A percentile compares a stretch with the other conserved stretches of the same genome.
Conservation (phyloP, 2,329 filamentous ascomycete species). For the Microdochium paspali region DNA sequence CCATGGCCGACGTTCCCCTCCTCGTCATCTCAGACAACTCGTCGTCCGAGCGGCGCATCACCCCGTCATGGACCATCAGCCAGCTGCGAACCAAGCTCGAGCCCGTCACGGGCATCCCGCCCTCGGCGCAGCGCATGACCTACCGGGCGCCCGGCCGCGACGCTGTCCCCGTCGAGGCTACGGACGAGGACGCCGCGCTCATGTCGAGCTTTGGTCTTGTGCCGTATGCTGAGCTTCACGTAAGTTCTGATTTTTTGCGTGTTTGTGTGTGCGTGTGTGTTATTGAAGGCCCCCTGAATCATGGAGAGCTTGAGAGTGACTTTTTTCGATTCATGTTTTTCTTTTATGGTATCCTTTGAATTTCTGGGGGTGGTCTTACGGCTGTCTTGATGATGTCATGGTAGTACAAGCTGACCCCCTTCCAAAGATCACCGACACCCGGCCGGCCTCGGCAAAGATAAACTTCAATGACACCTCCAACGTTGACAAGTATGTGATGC, state of each 20-base stretch:
- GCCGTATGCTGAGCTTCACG: slow-evolving; percentile 70
- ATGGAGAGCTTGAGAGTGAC: too few relatives aligned
- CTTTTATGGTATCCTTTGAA: too few relatives aligned
- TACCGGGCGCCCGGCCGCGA: slow-evolving; percentile 56
- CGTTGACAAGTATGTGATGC: slow-evolving; percentile 86
- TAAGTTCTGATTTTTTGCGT: too few relatives aligned
- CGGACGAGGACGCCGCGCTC: slow-evolving; percentile 61
- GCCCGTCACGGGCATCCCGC: slow-evolving; percentile 85
- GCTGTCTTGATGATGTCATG: too few relatives aligned
- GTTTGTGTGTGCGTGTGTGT: too few relatives aligned
- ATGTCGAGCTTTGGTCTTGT: slow-evolving; percentile 58
- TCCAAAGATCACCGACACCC: slow-evolving; percentile 65
- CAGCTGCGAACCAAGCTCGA: slow-evolving; percentile 83
- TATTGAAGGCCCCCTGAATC: too few relatives aligned
- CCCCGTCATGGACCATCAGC: slow-evolving; percentile 81
- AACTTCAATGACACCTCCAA: slow-evolving; percentile 75
- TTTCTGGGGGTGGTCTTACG: too few relatives aligned
- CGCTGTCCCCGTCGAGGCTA: slow-evolving; percentile 55
- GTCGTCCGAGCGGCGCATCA: slow-evolving; percentile 81
- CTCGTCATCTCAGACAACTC: slow-evolving; percentile 67
- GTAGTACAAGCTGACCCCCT: slow-evolving; percentile 11
- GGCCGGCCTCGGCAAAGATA: slow-evolving; percentile 63
- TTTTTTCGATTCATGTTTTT: not conserved
- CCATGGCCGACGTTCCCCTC: slow-evolving; percentile 66
- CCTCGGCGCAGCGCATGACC: slow-evolving; percentile 64